These are phyloP conservation scores for Aspergillus tanneri DNA, from an alignment of 2,329 filamentous ascomycete genomes.

Conservation along the genomic window DNA sequence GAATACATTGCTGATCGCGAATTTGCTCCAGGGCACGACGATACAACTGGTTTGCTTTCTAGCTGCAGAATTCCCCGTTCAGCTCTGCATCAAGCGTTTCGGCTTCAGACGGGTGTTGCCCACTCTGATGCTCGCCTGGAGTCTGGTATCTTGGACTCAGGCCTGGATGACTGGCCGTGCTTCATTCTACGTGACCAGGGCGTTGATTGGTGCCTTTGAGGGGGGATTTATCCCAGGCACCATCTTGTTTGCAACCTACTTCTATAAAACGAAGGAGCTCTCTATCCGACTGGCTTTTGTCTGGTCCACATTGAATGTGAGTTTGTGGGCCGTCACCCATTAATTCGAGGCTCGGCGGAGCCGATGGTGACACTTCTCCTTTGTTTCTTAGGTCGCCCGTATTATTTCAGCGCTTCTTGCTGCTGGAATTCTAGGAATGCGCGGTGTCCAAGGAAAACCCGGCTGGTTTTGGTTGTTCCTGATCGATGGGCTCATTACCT, in stretches of 20 bases:
- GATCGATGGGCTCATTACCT: constrained; percentile 47
- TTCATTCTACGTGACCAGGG: constrained; percentile 40
- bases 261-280: constrained; percentile 44
- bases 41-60: constrained; percentile 28
- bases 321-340: neutral
- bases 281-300: constrained; percentile 45
- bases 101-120: constrained; percentile 50
- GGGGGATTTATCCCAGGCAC: constrained; percentile 38
- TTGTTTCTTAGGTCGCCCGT: constrained; percentile 30
- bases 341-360: neutral
- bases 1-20: neutral
- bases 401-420: constrained; percentile 42
- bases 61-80: constrained; percentile 46
- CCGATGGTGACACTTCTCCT: neutral
- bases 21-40: constrained; percentile 19
- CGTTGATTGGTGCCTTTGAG: constrained; percentile 43
- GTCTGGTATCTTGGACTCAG: constrained; percentile 41
- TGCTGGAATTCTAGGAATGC: constrained; percentile 44
- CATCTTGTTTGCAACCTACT: constrained; percentile 45
- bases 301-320: constrained; percentile 42
- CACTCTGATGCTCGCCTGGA: constrained; percentile 48
- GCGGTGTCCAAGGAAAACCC: constrained; percentile 40
- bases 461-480: constrained; percentile 48
- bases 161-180: constrained; percentile 33
- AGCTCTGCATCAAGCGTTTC: constrained; percentile 48